phyloP scores from a whole-genome alignment of 257 asterid species.

The Verbascum thapsus region DNA sequence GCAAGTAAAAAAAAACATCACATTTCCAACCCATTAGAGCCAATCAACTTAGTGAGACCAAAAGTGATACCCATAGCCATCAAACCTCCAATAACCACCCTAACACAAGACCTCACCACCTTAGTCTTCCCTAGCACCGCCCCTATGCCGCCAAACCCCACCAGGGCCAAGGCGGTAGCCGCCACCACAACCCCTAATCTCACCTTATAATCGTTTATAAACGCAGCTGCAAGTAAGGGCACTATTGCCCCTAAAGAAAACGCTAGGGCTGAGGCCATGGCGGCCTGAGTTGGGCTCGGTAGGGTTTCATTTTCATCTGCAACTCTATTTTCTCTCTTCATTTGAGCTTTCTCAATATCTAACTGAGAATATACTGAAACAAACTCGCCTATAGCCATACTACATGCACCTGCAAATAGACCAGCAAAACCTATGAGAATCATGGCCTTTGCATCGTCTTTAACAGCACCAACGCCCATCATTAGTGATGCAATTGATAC shows the following conservation, averaged over 20 bases:
- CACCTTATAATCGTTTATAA: slow-evolving; percentile 42
- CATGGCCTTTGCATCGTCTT: slow-evolving; percentile 55
- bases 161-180: slow-evolving; percentile 53
- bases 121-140: slow-evolving; percentile 60
- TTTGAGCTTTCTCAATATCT: slow-evolving; percentile 44
- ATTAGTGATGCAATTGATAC: slow-evolving; percentile 64
- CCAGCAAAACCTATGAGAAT: slow-evolving; percentile 67
- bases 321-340: too few species aligned
- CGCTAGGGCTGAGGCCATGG: slow-evolving; percentile 64
- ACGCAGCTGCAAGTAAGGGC: slow-evolving; percentile 69
- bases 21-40: slow-evolving; percentile 46
- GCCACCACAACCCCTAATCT: slow-evolving; percentile 53
- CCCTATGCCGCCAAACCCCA: slow-evolving; percentile 56
- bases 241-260: slow-evolving; percentile 62
- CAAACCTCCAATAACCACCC: slow-evolving; percentile 75
- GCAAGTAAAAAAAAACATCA: slow-evolving; percentile 24
- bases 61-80: slow-evolving; percentile 79
- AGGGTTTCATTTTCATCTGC: slow-evolving; percentile 38
- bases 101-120: slow-evolving; percentile 44
- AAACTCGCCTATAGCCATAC: slow-evolving; percentile 88
- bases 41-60: slow-evolving; percentile 61
- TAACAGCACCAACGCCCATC: slow-evolving; percentile 76
- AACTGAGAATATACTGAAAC: slow-evolving; percentile 68
- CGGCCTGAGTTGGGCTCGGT: slow-evolving; percentile 68
- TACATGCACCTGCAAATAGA: slow-evolving; percentile 64